Evolutionary conservation across 1,284 basidiomycete genomes (phyloP).

Genomic region (Leccinum fallax): DNA sequence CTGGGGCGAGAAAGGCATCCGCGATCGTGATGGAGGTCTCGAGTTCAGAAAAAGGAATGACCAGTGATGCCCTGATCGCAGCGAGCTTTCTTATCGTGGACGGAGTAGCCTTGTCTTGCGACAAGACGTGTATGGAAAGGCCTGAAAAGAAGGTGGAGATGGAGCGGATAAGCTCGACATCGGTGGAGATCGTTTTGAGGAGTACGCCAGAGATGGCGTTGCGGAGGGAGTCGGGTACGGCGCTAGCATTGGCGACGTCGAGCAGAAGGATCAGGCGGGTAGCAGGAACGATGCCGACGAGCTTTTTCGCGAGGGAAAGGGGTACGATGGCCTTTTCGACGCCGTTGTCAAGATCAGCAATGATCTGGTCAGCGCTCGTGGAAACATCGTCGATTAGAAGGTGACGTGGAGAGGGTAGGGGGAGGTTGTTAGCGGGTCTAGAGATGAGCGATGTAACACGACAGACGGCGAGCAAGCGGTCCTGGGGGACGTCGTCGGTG

Average conservation of each 20-base stretch:
- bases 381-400: slow-evolving; percentile 59
- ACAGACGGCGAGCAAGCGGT: slow-evolving; percentile 61
- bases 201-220: slow-evolving; percentile 76
- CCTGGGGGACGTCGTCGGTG: slow-evolving; percentile 38
- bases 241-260: slow-evolving; percentile 69
- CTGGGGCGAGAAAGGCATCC: slow-evolving; percentile 84
- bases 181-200: slow-evolving; percentile 67
- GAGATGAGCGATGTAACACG: slow-evolving; percentile 79
- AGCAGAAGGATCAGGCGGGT: slow-evolving; percentile 76
- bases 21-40: slow-evolving; percentile 69
- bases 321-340: slow-evolving; percentile 78
- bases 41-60: slow-evolving; percentile 75
- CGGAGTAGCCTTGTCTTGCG: slow-evolving; percentile 53
- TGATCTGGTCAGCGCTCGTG: slow-evolving; percentile 56
- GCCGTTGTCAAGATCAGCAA: slow-evolving; percentile 74
- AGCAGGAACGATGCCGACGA: slow-evolving; percentile 69
- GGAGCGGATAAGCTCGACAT: slow-evolving; percentile 71
- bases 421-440: slow-evolving; percentile 39
- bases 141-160: slow-evolving; percentile 73
- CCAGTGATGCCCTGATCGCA: slow-evolving; percentile 63
- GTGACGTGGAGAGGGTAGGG: slow-evolving; percentile 41
- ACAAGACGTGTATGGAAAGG: slow-evolving; percentile 64
- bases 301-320: slow-evolving; percentile 62
- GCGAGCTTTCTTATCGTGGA: slow-evolving; percentile 59
- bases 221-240: slow-evolving; percentile 73